Evolutionary conservation across 2,329 filamentous ascomycete species (phyloP).

Genomic region (Cytospora leucostoma): DNA sequence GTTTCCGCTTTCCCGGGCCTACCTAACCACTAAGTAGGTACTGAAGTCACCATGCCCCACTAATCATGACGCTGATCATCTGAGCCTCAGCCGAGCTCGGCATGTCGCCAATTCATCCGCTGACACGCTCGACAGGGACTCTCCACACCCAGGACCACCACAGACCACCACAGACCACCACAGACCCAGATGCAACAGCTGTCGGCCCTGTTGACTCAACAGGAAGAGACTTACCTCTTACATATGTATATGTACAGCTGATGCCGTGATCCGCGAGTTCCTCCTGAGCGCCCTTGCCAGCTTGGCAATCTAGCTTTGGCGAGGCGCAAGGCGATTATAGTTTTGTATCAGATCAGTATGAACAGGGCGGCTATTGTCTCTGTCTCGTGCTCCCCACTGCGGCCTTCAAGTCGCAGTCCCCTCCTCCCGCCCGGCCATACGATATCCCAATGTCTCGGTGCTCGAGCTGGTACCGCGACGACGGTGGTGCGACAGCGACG

Average conservation of each 20-base stretch:
- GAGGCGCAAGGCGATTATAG: background rate
- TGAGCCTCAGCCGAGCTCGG: constrained; percentile 20
- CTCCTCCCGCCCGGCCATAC: background rate
- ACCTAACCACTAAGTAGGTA: background rate
- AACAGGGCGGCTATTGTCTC: constrained; percentile 15
- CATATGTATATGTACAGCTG: background rate
- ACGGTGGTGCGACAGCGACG: constrained; percentile 8
- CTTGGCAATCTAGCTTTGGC: constrained; percentile 21
- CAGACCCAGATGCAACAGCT: no score
- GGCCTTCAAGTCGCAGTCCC: background rate
- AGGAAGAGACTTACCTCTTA: background rate
- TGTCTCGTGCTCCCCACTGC: constrained; percentile 3
- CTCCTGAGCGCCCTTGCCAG: constrained; percentile 15
- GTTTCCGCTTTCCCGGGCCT: constrained; percentile 19
- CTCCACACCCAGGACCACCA: background rate
- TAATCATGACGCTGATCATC: constrained; percentile 25
- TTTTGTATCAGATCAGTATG: background rate
- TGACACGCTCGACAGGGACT: background rate
- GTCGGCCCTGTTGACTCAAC: background rate
- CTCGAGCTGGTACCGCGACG: background rate
- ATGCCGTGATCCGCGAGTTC: constrained; percentile 18
- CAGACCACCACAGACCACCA: background rate
- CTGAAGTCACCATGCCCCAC: no score
- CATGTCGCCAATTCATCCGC: background rate
- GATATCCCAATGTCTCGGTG: background rate